Base-by-base conservation (phyloP, 345 rosid genomes). In the Eutrema heterophyllum region DNA sequence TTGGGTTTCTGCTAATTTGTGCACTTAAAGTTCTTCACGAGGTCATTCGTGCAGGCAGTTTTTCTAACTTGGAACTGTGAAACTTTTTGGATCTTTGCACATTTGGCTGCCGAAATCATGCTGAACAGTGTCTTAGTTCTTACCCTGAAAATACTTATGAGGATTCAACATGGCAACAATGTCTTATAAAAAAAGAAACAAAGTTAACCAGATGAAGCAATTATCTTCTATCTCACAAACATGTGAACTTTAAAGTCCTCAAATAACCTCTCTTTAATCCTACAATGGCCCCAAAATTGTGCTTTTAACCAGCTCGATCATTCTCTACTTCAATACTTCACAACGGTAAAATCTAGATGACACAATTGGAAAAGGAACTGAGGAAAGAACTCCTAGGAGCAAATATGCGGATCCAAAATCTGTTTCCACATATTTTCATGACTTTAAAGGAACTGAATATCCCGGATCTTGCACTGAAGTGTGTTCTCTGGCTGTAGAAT, bases 91-190 rank as follows among this genome's bases (percentile, higher is more conserved):
- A n/a, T 68, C n/a, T 26, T 55, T 29, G n/a, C 74, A 59, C 45
- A 59, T 70, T 48, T n/a, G 39, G 73, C 16, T 68, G 32, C 41
- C 5, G 15, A 21, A 49, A 60, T 6, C 41, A 71, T 49, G 68
- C 41, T 50, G 9, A 45, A 8, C 15, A 72, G 14, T 36, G 1
- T 52, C 45, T 11, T 15, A 29, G 51, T 51, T 48, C 75, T 30
- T 30, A 24, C 55, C 44, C 56, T 53, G 70, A 48, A 64, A 72
- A 64, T 54, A 55, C 8, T 53, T 43, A 43, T 40, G 51, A 53
- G 3, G 13, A 44, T 6, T 73, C 41, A 56, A 55, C 50, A 56
- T 41, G 32, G 35, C 35, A 44, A 44, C 33, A 32, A 4, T 55
- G 29, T 16, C 40, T 40, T 53, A 10, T 49, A 7, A 36, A 36